Conservation (phyloP, 2,329 filamentous ascomycete genomes). For the Hypoxylon sp. region DNA sequence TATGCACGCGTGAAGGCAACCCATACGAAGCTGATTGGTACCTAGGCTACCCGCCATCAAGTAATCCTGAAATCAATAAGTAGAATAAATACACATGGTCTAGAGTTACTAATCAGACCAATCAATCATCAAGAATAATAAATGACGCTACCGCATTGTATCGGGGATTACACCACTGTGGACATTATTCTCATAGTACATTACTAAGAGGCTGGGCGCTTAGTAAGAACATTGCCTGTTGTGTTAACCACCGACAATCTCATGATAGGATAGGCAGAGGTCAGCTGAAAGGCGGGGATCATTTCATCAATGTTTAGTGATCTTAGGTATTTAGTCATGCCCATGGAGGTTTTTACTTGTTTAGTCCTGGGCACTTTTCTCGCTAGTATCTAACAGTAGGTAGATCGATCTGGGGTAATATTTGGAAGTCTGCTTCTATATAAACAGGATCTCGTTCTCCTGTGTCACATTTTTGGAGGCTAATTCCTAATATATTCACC, state of each 20-base stretch:
- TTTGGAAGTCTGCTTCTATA: not conserved
- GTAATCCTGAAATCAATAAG: not conserved
- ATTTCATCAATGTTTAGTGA: not conserved
- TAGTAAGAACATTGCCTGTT: not conserved
- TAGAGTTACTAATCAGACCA: not conserved
- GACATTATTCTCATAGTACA: not conserved
- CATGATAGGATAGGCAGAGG: not conserved
- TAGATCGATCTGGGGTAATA: not conserved
- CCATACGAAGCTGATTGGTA: not conserved
- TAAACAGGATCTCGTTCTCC: not conserved
- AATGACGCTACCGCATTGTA: not conserved
- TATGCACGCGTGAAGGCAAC: not conserved
- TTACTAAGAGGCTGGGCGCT: constrained; percentile 1
- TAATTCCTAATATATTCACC: no score
- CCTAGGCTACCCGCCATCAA: not conserved
- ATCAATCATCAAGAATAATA: not conserved
- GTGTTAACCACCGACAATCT: not conserved
- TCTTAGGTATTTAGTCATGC: not conserved
- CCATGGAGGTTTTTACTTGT: not conserved
- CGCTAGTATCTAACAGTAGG: not conserved
- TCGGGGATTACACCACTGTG: constrained; percentile 2
- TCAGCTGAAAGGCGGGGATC: not conserved
- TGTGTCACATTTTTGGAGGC: not conserved
- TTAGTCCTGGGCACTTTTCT: not conserved
- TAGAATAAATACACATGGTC: not conserved